Percentiles rank a stretch among this genome's conserved stretches.
These are phyloP conservation scores for Ganoderma sinense DNA, from an alignment of 1,284 basidiomycete genomes.

Conservation along the genomic window DNA sequence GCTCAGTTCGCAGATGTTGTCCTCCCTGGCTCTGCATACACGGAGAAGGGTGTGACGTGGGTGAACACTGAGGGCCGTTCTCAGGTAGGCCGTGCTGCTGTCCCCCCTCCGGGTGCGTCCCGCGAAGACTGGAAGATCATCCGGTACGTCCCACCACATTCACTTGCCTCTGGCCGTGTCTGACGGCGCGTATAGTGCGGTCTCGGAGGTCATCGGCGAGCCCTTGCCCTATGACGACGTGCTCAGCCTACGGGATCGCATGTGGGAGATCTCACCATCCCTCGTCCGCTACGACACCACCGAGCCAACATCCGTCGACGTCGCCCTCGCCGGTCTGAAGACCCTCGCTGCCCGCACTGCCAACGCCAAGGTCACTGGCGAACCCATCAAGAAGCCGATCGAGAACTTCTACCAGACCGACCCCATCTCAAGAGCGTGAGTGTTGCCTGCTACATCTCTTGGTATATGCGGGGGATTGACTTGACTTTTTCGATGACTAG, in stretches of 20 bases:
- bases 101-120: slow-evolving; percentile 93
- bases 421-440: slow-evolving; percentile 85
- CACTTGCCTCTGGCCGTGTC: slow-evolving; percentile 3
- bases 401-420: slow-evolving; percentile 97
- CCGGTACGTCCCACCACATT: slow-evolving; percentile 59
- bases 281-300: slow-evolving; percentile 88
- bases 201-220: slow-evolving; percentile 87
- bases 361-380: slow-evolving; percentile 64
- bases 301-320: slow-evolving; percentile 80
- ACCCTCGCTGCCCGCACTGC: slow-evolving; percentile 60
- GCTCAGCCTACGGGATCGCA: slow-evolving; percentile 87
- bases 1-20: slow-evolving; percentile 97
- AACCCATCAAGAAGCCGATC: slow-evolving; percentile 83
- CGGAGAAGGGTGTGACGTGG: slow-evolving; percentile 95
- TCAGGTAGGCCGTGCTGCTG: slow-evolving; percentile 92
- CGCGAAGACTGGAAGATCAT: slow-evolving; percentile 99
- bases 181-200: slow-evolving; percentile 59
- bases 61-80: slow-evolving; percentile 97
- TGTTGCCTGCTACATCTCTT: slow-evolving; percentile 29
- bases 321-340: slow-evolving; percentile 78
- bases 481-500: slow-evolving; percentile 43
- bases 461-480: neutral
- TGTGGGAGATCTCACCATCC: slow-evolving; percentile 97
- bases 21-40: slow-evolving; percentile 94
- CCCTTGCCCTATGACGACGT: slow-evolving; percentile 94